Evolutionary conservation across 306 rosid genomes (phyloP), one percentile per base, ranked within the genome.

Genomic region (Fragaria iinumae): DNA sequence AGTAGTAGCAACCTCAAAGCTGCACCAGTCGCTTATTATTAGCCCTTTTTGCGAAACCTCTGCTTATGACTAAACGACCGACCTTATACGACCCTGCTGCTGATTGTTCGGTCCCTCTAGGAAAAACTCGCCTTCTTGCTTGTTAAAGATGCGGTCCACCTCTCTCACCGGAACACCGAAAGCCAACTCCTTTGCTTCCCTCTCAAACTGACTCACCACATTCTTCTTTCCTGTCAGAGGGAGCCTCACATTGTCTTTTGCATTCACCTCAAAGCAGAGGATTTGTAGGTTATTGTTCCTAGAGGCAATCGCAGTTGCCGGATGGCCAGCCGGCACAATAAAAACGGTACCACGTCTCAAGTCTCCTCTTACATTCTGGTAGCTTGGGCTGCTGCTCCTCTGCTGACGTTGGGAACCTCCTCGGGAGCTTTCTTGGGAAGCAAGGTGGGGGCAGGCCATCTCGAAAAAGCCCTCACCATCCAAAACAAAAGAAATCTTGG

Each of bases 241-340:
- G 23, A 77, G 68, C 79, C 48, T 90, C 11, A 64, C 67, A 77
- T 91, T 91, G 45, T 75, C 85, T 47, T 39, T 32, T 11, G 91
- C 91, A n/a, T 85, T 70, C 44, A 91, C 83, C 76, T 88, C 90
- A 62, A 90, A 92, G 73, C 88, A 87, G 17, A 90, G 0, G 2
- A 87, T 64, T 11, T 76, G 79, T 8, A 90, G 91, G 72, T 92
- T 83, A 38, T 44, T 79, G 11, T 65, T 52, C 23, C 20, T 72
- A 0, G 88, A 84, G 60, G 95, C 86, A 0, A 78, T 20, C 1
- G 56, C 10, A 0, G 89, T 79, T 44, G 76, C 62, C 4, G 97
- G 96, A 67, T 91, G 95, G 5, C 91, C 95, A 0, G 91, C 82
- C 0, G 93, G 97, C 4, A 74, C 88, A 50, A 87, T 86, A 73